Conservation (phyloP, 1,284 basidiomycete species). For the Trametes polyzona region DNA sequence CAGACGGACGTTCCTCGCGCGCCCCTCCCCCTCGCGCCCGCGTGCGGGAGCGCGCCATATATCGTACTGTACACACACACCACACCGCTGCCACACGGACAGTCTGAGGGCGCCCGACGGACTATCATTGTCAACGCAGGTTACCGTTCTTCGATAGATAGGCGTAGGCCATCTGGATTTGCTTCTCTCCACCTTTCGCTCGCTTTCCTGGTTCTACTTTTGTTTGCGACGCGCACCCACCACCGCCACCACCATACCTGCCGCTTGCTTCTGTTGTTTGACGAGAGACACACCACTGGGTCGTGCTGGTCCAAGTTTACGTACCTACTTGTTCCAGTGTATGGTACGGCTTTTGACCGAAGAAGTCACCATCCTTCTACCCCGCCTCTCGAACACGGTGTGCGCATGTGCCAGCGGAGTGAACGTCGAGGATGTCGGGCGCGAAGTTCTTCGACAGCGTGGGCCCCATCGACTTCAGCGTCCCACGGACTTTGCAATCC, state of each 20-base stretch:
- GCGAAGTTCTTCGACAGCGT: not conserved
- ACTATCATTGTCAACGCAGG: constrained; percentile 12
- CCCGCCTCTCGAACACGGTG: no score
- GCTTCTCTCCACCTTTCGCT: constrained; percentile 7
- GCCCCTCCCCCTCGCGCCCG: not conserved
- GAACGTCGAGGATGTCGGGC: not conserved
- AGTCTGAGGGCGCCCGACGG: constrained; percentile 9
- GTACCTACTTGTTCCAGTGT: constrained; percentile 15
- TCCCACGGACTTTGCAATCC: no score
- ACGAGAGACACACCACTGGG: constrained; percentile 12
- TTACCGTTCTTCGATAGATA: constrained; percentile 18
- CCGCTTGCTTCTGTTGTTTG: constrained; percentile 8
- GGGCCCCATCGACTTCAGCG: not conserved
- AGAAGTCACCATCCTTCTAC: constrained; percentile 13
- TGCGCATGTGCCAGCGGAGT: no score
- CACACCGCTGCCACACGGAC: no score
- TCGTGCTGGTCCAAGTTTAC: constrained; percentile 15
- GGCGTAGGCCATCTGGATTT: constrained; percentile 16
- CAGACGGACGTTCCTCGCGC: constrained; percentile 16
- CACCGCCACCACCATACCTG: not conserved
- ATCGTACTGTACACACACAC: no score
- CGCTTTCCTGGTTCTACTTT: not conserved
- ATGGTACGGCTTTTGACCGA: constrained; percentile 18
- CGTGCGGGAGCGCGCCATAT: not conserved
- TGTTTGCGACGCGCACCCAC: not conserved